These are phyloP conservation scores for Xylariaceae sp. DNA, from an alignment of 2,329 filamentous ascomycete species.

Conservation along the genomic window DNA sequence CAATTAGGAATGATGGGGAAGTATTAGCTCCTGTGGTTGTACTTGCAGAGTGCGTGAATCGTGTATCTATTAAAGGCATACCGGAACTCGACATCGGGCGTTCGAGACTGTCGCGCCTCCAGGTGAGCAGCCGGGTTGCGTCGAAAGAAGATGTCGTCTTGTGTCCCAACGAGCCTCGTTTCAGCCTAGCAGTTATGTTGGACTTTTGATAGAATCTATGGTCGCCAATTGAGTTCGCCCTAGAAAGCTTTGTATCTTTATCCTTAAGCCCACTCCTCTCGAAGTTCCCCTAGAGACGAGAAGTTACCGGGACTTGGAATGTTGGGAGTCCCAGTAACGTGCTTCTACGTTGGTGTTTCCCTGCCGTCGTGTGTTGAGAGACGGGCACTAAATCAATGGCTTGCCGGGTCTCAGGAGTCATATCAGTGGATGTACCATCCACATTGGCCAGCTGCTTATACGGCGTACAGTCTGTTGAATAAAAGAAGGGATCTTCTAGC, in stretches of 20 bases:
- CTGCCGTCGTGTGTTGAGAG: constrained; percentile 14
- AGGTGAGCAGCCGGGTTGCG: constrained; percentile 21
- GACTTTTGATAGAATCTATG: constrained; percentile 22
- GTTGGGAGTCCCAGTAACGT: constrained; percentile 23
- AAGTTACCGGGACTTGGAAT: constrained; percentile 22
- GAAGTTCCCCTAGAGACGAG: constrained; percentile 25
- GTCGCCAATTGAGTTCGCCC: constrained; percentile 23
- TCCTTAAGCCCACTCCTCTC: constrained; percentile 22
- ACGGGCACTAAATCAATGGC: constrained; percentile 8
- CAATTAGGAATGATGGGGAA: constrained; percentile 6
- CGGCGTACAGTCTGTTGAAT: constrained; percentile 22
- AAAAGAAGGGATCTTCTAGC: constrained; percentile 31
- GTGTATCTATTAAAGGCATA: constrained; percentile 24
- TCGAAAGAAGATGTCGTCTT: constrained; percentile 29
- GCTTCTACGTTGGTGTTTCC: constrained; percentile 28
- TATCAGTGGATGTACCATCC: constrained; percentile 10
- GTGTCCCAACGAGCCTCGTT: constrained; percentile 29
- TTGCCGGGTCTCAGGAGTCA: constrained; percentile 6
- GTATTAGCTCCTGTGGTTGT: neutral
- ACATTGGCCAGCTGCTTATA: constrained; percentile 19
- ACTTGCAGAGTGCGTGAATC: constrained; percentile 11
- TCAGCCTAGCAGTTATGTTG: constrained; percentile 23
- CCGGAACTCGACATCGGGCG: constrained; percentile 31
- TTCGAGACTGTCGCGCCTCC: constrained; percentile 13
- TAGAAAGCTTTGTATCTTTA: constrained; percentile 15